Evolutionary conservation across 192 early-diverging fungal species (phyloP).

Genomic region (Mortierella alpina): DNA sequence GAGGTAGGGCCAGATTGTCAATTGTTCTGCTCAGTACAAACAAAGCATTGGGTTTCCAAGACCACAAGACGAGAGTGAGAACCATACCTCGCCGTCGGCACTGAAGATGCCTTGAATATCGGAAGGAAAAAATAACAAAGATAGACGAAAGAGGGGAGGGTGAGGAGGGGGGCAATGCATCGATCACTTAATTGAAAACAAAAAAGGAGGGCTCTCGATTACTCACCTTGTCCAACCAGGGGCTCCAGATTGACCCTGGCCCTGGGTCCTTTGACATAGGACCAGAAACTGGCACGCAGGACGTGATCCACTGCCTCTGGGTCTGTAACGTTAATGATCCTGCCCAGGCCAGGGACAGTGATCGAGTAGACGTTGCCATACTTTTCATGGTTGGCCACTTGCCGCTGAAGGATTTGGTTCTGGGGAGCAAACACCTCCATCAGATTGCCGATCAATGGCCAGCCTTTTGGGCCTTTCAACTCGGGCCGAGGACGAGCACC

Average conservation of each 20-base stretch:
- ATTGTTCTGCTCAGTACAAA: no score
- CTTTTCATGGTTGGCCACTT: not conserved
- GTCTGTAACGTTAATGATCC: constrained; percentile 23
- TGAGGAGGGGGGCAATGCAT: not conserved
- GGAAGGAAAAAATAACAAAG: not conserved
- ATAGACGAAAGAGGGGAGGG: not conserved
- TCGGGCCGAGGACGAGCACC: constrained; percentile 34
- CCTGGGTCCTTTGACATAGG: constrained; percentile 30
- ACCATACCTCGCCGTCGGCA: constrained; percentile 34
- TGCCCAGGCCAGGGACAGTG: constrained; percentile 17
- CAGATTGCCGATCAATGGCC: constrained; percentile 44
- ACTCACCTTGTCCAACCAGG: constrained; percentile 24
- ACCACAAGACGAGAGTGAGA: not conserved
- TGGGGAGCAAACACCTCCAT: not conserved
- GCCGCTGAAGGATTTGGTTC: constrained; percentile 5
- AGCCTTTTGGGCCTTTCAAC: constrained; percentile 32
- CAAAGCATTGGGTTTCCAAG: not conserved
- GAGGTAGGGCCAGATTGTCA: not conserved
- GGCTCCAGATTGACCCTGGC: constrained; percentile 14
- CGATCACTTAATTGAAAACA: no score
- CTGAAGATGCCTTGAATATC: constrained; percentile 29
- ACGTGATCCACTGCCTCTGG: constrained; percentile 38
- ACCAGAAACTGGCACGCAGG: constrained; percentile 28
- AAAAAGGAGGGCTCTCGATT: no score
- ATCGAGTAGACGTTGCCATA: constrained; percentile 26